phyloP scores from a whole-genome alignment of 2,329 filamentous ascomycete genomes.

The Ascosphaera acerosa region DNA sequence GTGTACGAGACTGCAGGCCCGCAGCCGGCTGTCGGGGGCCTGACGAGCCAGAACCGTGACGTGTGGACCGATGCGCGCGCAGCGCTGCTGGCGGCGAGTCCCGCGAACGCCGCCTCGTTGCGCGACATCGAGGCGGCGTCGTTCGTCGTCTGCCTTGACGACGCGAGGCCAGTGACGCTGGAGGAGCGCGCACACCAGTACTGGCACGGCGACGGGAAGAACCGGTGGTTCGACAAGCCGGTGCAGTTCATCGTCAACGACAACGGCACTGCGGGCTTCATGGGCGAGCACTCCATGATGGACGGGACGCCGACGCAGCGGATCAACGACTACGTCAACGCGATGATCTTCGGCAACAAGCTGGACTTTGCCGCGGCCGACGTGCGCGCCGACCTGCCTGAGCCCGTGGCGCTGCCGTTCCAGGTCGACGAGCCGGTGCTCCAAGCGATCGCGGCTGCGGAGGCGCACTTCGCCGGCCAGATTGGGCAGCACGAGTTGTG shows the following conservation, averaged over 20 bases:
- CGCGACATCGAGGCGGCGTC: conserved; percentile 67
- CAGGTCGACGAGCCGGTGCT: conserved; percentile 48
- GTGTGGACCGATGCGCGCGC: conserved; percentile 69
- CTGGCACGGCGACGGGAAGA: conserved; percentile 92
- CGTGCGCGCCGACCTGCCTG: conserved; percentile 59
- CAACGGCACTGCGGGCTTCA: conserved; percentile 92
- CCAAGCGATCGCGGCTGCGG: conserved; percentile 53
- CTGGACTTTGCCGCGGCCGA: conserved; percentile 43
- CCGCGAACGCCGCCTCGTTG: conserved; percentile 52
- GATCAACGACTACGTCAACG: conserved; percentile 80
- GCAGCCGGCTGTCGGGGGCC: conserved; percentile 48
- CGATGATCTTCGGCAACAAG: conserved; percentile 80
- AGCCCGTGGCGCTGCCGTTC: conserved; percentile 56
- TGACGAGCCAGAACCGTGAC: conserved; percentile 86
- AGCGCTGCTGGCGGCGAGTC: conserved; percentile 47
- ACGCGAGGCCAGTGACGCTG: conserved; percentile 70
- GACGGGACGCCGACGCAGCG: conserved; percentile 94
- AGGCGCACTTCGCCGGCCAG: conserved; percentile 51
- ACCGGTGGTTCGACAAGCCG: conserved; percentile 97
- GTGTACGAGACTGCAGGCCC: conserved; percentile 58
- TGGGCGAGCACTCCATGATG: conserved; percentile 99
- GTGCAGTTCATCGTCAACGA: conserved; percentile 96
- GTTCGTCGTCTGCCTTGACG: conserved; percentile 82
- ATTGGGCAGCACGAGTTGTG: conserved; percentile 75
- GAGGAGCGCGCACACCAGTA: conserved; percentile 90